Percentiles rank a stretch among this genome's conserved stretches.
phyloP scores from a whole-genome alignment of 176 grass and related monocot species.

The Puccinellia tenuiflora region DNA sequence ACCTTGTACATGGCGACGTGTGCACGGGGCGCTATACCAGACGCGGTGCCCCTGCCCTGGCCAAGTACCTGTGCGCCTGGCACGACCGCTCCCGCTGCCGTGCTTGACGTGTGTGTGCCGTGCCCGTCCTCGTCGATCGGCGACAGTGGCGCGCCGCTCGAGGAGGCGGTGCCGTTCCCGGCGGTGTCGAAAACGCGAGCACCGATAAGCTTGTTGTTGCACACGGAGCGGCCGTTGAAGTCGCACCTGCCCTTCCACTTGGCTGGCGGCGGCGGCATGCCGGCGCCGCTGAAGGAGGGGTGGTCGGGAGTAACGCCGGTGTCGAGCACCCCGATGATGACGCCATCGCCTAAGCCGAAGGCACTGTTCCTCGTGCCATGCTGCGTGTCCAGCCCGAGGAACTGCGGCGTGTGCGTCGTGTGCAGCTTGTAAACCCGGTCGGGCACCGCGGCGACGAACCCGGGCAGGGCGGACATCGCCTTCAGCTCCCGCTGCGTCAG shows the following conservation, averaged over 20 bases:
- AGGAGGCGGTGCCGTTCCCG: neutral
- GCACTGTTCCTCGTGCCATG: no score
- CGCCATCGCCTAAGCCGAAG: no score
- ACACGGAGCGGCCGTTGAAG: constrained; percentile 27
- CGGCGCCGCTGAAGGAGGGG: neutral
- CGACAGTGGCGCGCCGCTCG: neutral
- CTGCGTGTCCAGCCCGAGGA: neutral
- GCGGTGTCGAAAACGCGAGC: constrained; percentile 22
- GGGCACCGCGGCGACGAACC: neutral
- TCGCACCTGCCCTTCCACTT: constrained; percentile 61
- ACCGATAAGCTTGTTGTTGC: constrained; percentile 24
- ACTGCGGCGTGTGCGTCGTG: constrained; percentile 1
- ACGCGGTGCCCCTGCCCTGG: neutral
- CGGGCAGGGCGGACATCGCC: neutral
- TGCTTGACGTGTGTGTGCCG: neutral
- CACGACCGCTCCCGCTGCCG: neutral
- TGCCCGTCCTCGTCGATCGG: neutral
- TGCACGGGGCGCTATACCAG: constrained; percentile 22
- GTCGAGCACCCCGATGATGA: no score
- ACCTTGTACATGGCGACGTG: neutral
- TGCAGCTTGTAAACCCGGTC: neutral
- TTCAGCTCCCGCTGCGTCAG: neutral
- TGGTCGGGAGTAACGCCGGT: no score
- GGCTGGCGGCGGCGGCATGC: constrained; percentile 46
- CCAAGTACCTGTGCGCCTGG: constrained; percentile 20